Base-by-base conservation (phyloP, 2,329 filamentous ascomycete species). In the Scedosporium aurantiacum region DNA sequence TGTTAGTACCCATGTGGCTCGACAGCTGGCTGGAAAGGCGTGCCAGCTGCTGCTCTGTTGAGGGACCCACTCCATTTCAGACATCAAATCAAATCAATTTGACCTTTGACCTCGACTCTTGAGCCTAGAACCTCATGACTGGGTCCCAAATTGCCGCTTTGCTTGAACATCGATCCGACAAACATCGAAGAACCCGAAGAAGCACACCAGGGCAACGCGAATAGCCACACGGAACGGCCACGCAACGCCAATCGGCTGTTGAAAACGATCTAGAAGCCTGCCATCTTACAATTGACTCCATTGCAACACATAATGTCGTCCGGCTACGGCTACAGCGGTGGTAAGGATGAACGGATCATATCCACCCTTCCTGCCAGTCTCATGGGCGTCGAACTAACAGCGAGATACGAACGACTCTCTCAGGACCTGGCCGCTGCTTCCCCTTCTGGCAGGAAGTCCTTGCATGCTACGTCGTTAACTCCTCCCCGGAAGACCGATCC, bases 401-500 rank as follows among this genome's bases (percentile, higher is more conserved):
- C 18, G 25, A 7, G 12, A 32, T 23, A 10, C 40, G 18, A 47
- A 18, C 21, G 12, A 18, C 14, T 58, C 59, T 57, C 63, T 4
- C 68, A 86, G 83, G 83, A 70, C 81, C 83, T 65, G 79, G 79
- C 68, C 90, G 93, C 76, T 99, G 94, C 86, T 97, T 96, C 81
- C 90, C 92, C 73, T 99, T 97, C 85, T 99, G 94, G 94, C 94
- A 99, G 79, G 94, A 99, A 78, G 86, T 97, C 67, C 89, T 99
- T 73, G 91, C 91, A 70, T 99, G 94, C 85, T 99, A 99, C 76
- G 91, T 97, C 64, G 87, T 96, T 72, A 97, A 97, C 79, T 91
- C 91, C 61, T 83, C 82, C 66, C 79, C 88, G 66, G 89, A 93
- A 61, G 88, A 92, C 71, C 81, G 85, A 67, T 84, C 85, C 16